Base-by-base conservation (phyloP, 768 basidiomycete species). In the Amanita exitialis region DNA sequence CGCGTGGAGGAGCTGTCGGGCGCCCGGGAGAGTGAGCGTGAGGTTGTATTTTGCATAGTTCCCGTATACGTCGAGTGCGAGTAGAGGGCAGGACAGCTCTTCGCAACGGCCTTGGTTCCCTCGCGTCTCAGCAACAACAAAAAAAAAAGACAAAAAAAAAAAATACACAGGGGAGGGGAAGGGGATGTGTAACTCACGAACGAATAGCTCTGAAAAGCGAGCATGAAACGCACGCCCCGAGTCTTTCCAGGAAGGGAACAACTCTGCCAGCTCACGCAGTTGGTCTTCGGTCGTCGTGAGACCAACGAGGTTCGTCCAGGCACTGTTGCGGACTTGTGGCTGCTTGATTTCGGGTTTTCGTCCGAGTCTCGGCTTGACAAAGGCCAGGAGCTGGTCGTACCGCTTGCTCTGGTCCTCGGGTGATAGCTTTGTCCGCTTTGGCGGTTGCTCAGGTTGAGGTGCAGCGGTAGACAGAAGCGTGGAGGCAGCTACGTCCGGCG, bases 21-120 rank as follows among this genome's bases (percentile, higher is more conserved):
- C 83, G 1, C 74, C 78, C 0, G 66, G 55, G 8, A 77, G 64
- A 2, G 77, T 74, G 12, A 86, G 69, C 18, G 67, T 61, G 15
- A 86, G 56, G 45, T 76, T 74, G 61, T 85, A 83, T 59, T 79
- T 80, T 12, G 79, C 68, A 51, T 74, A 82, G 59, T 86, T 66
- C 18, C 77, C 75, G 58, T 83, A 82, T 18, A 83, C 75, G 30
- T 74, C 65, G 10, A 87, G 66, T 3, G 82, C 81, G 35, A 85
- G 71, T 21, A 65, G 57, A 3, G 79, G 77, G 51, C 77, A 78
- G 12, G 64, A 59, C 1, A 85, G 71, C 57, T 82, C 73, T 53
- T 75, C 69, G 49, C 82, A 86, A 7, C 84, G 83, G 20, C 76
- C 83, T 87, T 46, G 23, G 13, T 12, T n/a, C 0, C 25, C 18